Percentiles rank a stretch among this genome's conserved stretches.
Conservation (phyloP, 495 filamentous ascomycete genomes). For the Chaetomium tenue region DNA sequence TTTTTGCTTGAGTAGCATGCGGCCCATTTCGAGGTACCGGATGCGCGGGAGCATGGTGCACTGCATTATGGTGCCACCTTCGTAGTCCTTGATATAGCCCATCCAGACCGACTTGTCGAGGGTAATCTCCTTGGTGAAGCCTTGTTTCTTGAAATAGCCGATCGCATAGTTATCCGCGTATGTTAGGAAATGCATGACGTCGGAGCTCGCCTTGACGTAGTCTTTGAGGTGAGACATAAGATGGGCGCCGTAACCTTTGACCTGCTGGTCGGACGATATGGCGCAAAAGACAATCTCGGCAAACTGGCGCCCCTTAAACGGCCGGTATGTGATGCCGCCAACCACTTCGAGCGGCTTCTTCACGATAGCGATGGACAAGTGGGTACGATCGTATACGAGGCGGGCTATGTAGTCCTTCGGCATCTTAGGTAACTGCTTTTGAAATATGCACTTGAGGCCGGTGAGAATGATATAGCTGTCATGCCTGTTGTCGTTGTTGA, state of each 20-base stretch:
- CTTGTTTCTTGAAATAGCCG: slow-evolving; percentile 99
- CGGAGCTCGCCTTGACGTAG: slow-evolving; percentile 94
- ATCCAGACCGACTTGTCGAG: slow-evolving; percentile 90
- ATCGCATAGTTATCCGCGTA: slow-evolving; percentile 99
- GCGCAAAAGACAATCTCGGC: slow-evolving; percentile 99
- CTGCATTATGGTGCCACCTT: slow-evolving; percentile 99
- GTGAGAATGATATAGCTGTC: slow-evolving; percentile 94
- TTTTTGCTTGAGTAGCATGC: slow-evolving; percentile 97
- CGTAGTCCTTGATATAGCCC: slow-evolving; percentile 99
- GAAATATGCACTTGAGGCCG: slow-evolving; percentile 95
- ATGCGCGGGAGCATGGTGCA: slow-evolving; percentile 95
- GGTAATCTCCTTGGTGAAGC: slow-evolving; percentile 97
- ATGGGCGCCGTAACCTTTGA: slow-evolving; percentile 97
- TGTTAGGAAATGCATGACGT: slow-evolving; percentile 97
- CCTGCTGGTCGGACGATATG: slow-evolving; percentile 96
- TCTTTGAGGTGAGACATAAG: slow-evolving; percentile 98
- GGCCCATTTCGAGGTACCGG: slow-evolving; percentile 87
- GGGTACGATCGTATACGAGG: slow-evolving; percentile 93
- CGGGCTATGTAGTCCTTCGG: slow-evolving; percentile 98
- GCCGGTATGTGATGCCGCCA: slow-evolving; percentile 94
- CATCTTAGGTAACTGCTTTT: slow-evolving; percentile 98
- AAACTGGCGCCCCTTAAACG: slow-evolving; percentile 89
- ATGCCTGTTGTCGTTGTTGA: slow-evolving; percentile 88
- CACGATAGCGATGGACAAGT: slow-evolving; percentile 94
- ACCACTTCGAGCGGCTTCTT: slow-evolving; percentile 95